A percentile compares a stretch with the other conserved stretches of the same genome.
phyloP scores from a whole-genome alignment of 441 rosid genomes.

The Brassica balearica region DNA sequence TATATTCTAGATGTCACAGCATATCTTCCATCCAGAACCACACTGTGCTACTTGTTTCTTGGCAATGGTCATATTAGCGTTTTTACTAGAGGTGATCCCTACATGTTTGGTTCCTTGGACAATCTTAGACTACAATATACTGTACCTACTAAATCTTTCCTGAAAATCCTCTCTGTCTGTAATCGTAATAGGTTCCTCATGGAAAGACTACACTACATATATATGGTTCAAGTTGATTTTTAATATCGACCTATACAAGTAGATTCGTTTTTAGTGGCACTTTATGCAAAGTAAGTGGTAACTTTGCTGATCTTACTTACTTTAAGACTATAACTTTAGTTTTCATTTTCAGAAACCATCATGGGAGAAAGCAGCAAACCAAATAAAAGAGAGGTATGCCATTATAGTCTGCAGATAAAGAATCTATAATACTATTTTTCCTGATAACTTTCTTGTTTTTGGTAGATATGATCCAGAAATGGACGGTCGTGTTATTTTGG shows the following conservation, averaged over 20 bases:
- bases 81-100: conserved; percentile 9
- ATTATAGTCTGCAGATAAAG: conserved; percentile 13
- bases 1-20: conserved; percentile 18
- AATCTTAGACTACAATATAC: conserved; percentile 7
- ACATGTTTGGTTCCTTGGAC: conserved; percentile 29
- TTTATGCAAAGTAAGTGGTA: conserved; percentile 13
- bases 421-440: conserved; percentile 1
- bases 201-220: conserved; percentile 12
- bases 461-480: conserved; percentile 89
- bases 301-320: not conserved
- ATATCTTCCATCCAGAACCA: conserved; percentile 18
- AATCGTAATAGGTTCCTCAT: conserved; percentile 7
- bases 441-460: conserved; percentile 21
- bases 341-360: conserved; percentile 83
- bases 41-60: conserved; percentile 12
- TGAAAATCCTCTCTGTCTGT: conserved; percentile 21
- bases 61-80: conserved; percentile 22
- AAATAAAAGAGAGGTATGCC: conserved; percentile 77
- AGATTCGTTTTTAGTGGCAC: conserved; percentile 21
- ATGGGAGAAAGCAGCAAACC: conserved; percentile 95
- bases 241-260: conserved; percentile 13
- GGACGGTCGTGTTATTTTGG: conserved; percentile 93
- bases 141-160: conserved; percentile 18
- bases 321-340: conserved; percentile 22
- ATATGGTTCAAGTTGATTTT: conserved; percentile 15